These are phyloP conservation scores for Hypoxylon perforatum DNA, from an alignment of 495 filamentous ascomycete species.

Conservation along the genomic window DNA sequence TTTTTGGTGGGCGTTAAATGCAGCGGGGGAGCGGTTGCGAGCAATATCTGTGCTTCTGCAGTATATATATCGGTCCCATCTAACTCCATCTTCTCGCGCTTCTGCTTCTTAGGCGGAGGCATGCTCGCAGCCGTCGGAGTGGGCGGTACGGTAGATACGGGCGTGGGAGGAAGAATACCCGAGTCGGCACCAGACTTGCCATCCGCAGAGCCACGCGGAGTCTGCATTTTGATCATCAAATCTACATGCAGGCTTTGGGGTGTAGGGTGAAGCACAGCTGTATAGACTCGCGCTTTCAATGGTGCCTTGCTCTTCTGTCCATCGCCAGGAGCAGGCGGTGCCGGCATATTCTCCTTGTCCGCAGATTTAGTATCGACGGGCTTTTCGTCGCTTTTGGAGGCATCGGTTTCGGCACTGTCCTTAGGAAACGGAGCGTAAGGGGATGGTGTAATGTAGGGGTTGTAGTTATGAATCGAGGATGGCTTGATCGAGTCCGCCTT, in stretches of 20 bases:
- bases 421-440: conserved; percentile 83
- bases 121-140: conserved; percentile 64
- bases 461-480: conserved; percentile 92
- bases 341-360: conserved; percentile 64
- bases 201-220: conserved; percentile 63
- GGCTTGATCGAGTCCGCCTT: conserved; percentile 70
- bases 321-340: conserved; percentile 56
- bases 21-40: conserved; percentile 77
- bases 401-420: conserved; percentile 54
- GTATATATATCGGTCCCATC: conserved; percentile 75
- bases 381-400: conserved; percentile 51
- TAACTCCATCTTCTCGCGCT: conserved; percentile 74
- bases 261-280: conserved; percentile 88
- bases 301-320: conserved; percentile 60
- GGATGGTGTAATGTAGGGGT: conserved; percentile 86
- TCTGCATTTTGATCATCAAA: conserved; percentile 77
- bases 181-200: conserved; percentile 61
- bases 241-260: conserved; percentile 77
- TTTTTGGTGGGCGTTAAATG: conserved; percentile 78
- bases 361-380: conserved; percentile 35
- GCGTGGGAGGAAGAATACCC: conserved; percentile 70
- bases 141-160: conserved; percentile 68
- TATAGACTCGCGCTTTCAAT: conserved; percentile 73
- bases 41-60: conserved; percentile 77
- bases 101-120: conserved; percentile 76